Percentiles rank a stretch among this genome's conserved stretches.
Conservation (phyloP, 1,284 basidiomycete species). For the Ceratorhiza oryzae-sativae region DNA sequence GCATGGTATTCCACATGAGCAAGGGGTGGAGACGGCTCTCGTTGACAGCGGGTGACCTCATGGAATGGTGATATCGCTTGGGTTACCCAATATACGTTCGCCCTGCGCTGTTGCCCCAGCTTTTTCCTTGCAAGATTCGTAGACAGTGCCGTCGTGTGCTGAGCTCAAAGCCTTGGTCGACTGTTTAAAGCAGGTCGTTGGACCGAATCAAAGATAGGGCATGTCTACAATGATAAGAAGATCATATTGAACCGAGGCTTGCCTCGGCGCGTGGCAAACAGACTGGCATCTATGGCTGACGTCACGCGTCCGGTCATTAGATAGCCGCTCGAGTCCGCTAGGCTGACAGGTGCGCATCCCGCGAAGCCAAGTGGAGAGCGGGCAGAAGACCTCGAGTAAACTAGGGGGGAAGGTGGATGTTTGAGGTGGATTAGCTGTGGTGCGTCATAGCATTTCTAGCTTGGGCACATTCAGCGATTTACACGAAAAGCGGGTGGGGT, state of each 20-base stretch:
- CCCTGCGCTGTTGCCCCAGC: no score
- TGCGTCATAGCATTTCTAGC: not conserved
- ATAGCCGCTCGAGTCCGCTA: not conserved
- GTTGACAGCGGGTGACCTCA: not conserved
- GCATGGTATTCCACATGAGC: no score
- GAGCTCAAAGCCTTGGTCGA: not conserved
- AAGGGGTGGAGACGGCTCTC: no score
- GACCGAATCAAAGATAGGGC: not conserved
- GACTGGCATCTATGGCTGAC: not conserved
- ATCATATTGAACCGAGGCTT: not conserved
- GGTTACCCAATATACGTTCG: no score
- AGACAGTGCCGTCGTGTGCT: not conserved
- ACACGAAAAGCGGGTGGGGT: slow-evolving; percentile 5
- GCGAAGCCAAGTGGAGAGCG: not conserved
- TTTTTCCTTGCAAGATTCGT: not conserved
- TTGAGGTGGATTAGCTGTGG: not conserved
- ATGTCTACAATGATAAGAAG: not conserved
- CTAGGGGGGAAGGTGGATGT: not conserved
- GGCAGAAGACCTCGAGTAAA: not conserved
- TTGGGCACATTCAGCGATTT: not conserved
- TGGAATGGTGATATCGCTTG: not conserved
- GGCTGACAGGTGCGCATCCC: not conserved
- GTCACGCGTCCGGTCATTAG: not conserved
- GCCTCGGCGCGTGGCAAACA: not conserved
- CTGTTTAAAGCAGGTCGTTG: not conserved